Evolutionary conservation across 2,329 filamentous ascomycete species (phyloP).

Genomic region (Microcyclosporella mali): DNA sequence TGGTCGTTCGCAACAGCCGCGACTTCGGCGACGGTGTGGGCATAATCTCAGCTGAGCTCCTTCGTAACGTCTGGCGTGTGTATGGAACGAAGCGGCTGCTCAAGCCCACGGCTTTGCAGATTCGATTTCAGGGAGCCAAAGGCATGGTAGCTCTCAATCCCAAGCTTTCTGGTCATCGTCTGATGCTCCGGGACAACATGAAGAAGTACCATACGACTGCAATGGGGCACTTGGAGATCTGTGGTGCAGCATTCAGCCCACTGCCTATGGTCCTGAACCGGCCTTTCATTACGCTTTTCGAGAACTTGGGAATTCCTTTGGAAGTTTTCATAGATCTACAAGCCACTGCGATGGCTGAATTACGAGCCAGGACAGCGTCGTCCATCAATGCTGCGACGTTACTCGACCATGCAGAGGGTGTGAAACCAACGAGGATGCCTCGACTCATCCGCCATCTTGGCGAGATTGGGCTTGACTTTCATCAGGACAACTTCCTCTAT

Average conservation of each 20-base stretch:
- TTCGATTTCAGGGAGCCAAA: constrained; percentile 67
- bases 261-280: constrained; percentile 68
- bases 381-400: constrained; percentile 60
- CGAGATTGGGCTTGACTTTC: constrained; percentile 57
- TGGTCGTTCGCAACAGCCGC: constrained; percentile 51
- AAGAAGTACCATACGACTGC: constrained; percentile 62
- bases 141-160: constrained; percentile 66
- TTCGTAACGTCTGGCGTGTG: constrained; percentile 54
- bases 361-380: constrained; percentile 55
- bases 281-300: constrained; percentile 77
- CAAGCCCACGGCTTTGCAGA: constrained; percentile 63
- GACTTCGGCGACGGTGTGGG: constrained; percentile 78
- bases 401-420: constrained; percentile 56
- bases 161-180: constrained; percentile 49
- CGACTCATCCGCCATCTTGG: constrained; percentile 56
- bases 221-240: constrained; percentile 60
- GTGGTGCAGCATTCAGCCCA: constrained; percentile 60
- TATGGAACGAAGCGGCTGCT: constrained; percentile 43
- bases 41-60: constrained; percentile 58
- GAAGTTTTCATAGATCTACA: constrained; percentile 61
- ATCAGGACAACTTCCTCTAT: constrained; percentile 63
- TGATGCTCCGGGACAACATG: constrained; percentile 69
- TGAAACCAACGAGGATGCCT: constrained; percentile 54
- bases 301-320: constrained; percentile 61
- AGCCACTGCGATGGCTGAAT: constrained; percentile 51